Percentiles rank a stretch among this genome's conserved stretches.
Evolutionary conservation across 371 early-diverging fungal species (phyloP).

Genomic region (Basidiobolus meristosporus): DNA sequence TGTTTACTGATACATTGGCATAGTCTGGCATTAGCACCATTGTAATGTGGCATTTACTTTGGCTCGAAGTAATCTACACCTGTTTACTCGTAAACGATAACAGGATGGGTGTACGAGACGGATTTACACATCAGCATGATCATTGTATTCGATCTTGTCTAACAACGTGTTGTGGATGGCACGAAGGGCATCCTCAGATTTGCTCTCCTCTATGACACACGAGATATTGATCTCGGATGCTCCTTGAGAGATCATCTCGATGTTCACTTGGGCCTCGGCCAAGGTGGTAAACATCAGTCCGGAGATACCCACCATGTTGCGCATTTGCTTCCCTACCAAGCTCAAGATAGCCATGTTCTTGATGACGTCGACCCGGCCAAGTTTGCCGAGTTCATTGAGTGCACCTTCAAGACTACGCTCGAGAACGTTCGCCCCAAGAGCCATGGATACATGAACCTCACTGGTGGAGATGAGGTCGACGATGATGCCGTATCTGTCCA

Average conservation of each 20-base stretch:
- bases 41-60: no score
- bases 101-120: no score
- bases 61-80: no score
- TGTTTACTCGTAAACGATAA: no score
- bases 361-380: constrained; percentile 55
- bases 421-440: constrained; percentile 44
- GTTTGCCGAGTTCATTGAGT: constrained; percentile 36
- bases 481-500: constrained; percentile 74
- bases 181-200: constrained; percentile 53
- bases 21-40: no score
- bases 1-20: no score
- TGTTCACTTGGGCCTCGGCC: constrained; percentile 76
- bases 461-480: constrained; percentile 92
- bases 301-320: constrained; percentile 87
- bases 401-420: constrained; percentile 44
- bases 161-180: constrained; percentile 71
- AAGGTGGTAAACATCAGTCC: constrained; percentile 84
- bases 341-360: constrained; percentile 85
- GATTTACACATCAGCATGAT: no score
- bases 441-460: constrained; percentile 94
- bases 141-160: neutral
- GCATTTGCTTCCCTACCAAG: constrained; percentile 90
- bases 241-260: constrained; percentile 97
- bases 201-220: constrained; percentile 74
- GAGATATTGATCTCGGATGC: constrained; percentile 93